phyloP scores from a whole-genome alignment of 1,284 basidiomycete genomes.

The Lentinula novae-zelandiae region DNA sequence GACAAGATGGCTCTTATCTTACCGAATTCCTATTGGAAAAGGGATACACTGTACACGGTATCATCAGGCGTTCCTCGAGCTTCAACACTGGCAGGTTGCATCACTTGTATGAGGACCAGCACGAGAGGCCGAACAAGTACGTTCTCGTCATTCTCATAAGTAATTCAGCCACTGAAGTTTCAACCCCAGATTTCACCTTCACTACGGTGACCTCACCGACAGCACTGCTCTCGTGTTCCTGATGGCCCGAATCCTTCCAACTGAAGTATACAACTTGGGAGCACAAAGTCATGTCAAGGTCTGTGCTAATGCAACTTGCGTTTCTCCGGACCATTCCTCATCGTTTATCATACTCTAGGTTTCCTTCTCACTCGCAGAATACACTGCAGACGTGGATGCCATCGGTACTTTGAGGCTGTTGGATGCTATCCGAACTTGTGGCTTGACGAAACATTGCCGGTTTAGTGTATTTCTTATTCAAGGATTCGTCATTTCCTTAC shows the following conservation, averaged over 20 bases:
- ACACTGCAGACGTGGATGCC: conserved; percentile 91
- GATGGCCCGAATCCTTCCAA: conserved; percentile 86
- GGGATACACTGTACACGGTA: conserved; percentile 90
- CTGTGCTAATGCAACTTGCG: not conserved
- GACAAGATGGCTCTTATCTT: conserved; percentile 88
- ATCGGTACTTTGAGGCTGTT: conserved; percentile 88
- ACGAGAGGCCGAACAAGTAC: conserved; percentile 81
- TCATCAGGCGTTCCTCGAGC: conserved; percentile 89
- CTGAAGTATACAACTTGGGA: conserved; percentile 92
- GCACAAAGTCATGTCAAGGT: conserved; percentile 93
- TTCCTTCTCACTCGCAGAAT: conserved; percentile 96
- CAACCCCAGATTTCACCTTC: conserved; percentile 69
- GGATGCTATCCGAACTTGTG: conserved; percentile 90
- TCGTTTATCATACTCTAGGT: conserved; percentile 35
- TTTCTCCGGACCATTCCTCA: not conserved
- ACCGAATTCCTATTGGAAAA: conserved; percentile 82
- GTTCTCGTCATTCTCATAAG: not conserved
- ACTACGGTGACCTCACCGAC: conserved; percentile 90
- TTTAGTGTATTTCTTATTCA: not conserved
- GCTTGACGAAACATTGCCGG: conserved; percentile 79
- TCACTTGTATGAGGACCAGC: conserved; percentile 85
- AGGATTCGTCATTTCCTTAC: not conserved
- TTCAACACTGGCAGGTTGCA: conserved; percentile 93
- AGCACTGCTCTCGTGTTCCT: conserved; percentile 93
- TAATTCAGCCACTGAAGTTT: not conserved